Evolutionary conservation across 192 early-diverging fungal species (phyloP), one percentile per base, ranked within the genome.

Genomic region (Backusella tarrabulga): DNA sequence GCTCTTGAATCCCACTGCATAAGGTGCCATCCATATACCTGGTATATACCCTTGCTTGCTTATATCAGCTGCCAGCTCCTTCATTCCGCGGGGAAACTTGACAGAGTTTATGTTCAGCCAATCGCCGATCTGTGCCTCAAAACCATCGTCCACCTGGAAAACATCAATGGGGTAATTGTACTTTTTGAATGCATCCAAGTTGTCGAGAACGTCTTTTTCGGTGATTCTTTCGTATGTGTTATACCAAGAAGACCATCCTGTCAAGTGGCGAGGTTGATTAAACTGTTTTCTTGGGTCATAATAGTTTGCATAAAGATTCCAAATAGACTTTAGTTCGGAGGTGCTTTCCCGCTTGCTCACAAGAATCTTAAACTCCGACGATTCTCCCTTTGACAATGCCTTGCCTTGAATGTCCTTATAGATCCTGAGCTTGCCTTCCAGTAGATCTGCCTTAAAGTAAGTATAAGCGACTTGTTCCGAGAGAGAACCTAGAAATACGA

Each of bases 131-230:
- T 77, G 69, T 7, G 81, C 80, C 34, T 83, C 71, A 52, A 76
- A 88, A 4, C 87, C 87, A 68, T 88, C 87, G 71, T 88, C 87
- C 26, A 88, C 80, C 69, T 88, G 87, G 50, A 88, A 86, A 0
- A 86, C 75, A 29, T 85, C 81, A 9, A 83, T 84, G 5, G 85
- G 83, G 73, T 84, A 88, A 0, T 60, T 68, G 3, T 79, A 29
- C n/a, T 73, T 50, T 11, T 84, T 60, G 7, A 76, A 52, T 2
- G 68, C 71, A 26, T 71, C 12, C 7, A 85, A 70, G 29, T 82
- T 85, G 21, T 82, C 78, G 26, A 85, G 41, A 0, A 85, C 73
- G 68, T 83, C 74, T 6, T 79, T 75, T 68, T 87, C 83, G 12
- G 79, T 84, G 9, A 87, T 79, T 32, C 67, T 79, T 72, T 83